phyloP scores from a whole-genome alignment of 2,329 filamentous ascomycete species.

The Cadophora sp. region DNA sequence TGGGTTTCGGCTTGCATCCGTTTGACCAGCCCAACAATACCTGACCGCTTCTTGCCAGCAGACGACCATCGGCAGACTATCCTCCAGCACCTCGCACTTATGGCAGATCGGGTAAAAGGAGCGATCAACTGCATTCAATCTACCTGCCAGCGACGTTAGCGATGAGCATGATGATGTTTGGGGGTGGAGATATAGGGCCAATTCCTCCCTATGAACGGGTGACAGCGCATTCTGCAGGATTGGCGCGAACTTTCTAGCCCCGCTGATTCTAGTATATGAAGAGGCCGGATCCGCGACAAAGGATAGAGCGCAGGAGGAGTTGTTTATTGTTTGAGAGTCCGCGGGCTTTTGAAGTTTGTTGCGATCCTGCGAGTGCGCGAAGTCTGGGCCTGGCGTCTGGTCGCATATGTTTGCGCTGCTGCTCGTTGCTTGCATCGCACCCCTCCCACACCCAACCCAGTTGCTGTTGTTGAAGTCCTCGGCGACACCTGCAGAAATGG shows the following conservation, averaged over 20 bases:
- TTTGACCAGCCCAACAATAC: slow-evolving; percentile 14
- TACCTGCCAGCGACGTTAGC: slow-evolving; percentile 38
- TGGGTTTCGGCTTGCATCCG: slow-evolving; percentile 1
- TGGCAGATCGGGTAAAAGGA: slow-evolving; percentile 24
- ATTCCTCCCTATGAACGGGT: slow-evolving; percentile 36
- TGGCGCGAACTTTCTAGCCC: slow-evolving; percentile 32
- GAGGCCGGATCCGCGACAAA: slow-evolving; percentile 23
- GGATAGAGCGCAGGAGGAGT: background rate
- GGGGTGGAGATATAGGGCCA: slow-evolving; percentile 27
- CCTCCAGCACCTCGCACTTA: slow-evolving; percentile 6
- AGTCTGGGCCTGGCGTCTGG: slow-evolving; percentile 31
- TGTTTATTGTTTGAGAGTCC: slow-evolving; percentile 14
- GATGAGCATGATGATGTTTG: slow-evolving; percentile 23
- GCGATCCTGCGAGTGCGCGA: slow-evolving; percentile 25
- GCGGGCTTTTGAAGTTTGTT: slow-evolving; percentile 3
- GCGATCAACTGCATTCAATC: slow-evolving; percentile 6
- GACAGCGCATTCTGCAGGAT: slow-evolving; percentile 43
- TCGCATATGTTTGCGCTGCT: slow-evolving; percentile 23
- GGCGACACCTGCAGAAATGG: slow-evolving; percentile 16
- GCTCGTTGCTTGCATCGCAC: background rate
- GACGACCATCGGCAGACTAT: slow-evolving; percentile 11
- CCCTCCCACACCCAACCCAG: slow-evolving; percentile 29
- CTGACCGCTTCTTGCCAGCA: slow-evolving; percentile 24
- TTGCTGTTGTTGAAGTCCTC: slow-evolving; percentile 21
- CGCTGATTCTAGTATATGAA: slow-evolving; percentile 35